A percentile compares a stretch with the other conserved stretches of the same genome.
These are phyloP conservation scores for Casuarina equisetifolia DNA, from an alignment of 306 rosid genomes.

Conservation along the genomic window DNA sequence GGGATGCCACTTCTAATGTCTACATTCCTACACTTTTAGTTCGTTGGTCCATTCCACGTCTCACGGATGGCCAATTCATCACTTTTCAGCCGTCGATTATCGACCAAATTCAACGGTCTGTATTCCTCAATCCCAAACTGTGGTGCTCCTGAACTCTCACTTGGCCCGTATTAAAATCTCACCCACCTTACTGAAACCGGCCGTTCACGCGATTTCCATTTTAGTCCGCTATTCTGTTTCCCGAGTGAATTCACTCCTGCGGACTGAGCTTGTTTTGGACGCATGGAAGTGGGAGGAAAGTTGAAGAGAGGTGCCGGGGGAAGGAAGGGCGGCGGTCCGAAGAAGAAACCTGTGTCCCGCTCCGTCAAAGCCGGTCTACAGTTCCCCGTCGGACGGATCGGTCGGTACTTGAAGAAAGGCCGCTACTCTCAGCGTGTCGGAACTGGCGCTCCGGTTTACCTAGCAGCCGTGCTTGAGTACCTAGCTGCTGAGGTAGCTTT, in stretches of 20 bases:
- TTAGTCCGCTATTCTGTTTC: conserved; percentile 14
- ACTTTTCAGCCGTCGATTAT: not conserved
- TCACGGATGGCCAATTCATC: conserved; percentile 18
- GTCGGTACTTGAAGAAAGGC: conserved; percentile 49
- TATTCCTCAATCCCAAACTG: conserved; percentile 7
- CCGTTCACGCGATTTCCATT: not conserved
- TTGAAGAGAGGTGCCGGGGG: conserved; percentile 50
- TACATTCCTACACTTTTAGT: not conserved
- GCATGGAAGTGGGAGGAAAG: conserved; percentile 38
- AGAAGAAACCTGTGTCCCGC: conserved; percentile 47
- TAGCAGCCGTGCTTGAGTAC: conserved; percentile 50
- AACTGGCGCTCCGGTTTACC: conserved; percentile 53
- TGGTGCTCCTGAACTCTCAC: conserved; percentile 6
- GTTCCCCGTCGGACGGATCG: conserved; percentile 52
- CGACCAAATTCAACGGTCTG: not conserved
- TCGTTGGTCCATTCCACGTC: not conserved
- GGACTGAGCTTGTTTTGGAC: not conserved
- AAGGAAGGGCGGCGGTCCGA: conserved; percentile 41
- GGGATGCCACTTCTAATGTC: too few relatives aligned
- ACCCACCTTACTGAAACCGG: not conserved
- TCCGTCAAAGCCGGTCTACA: conserved; percentile 50
- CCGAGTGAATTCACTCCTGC: not conserved
- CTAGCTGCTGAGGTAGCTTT: conserved; percentile 46
- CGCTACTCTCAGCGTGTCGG: conserved; percentile 48
- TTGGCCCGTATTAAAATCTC: not conserved